Percentiles rank a stretch among this genome's conserved stretches.
Evolutionary conservation across 2,329 filamentous ascomycete genomes (phyloP).

Genomic region (Clarireedia homoeocarpa): DNA sequence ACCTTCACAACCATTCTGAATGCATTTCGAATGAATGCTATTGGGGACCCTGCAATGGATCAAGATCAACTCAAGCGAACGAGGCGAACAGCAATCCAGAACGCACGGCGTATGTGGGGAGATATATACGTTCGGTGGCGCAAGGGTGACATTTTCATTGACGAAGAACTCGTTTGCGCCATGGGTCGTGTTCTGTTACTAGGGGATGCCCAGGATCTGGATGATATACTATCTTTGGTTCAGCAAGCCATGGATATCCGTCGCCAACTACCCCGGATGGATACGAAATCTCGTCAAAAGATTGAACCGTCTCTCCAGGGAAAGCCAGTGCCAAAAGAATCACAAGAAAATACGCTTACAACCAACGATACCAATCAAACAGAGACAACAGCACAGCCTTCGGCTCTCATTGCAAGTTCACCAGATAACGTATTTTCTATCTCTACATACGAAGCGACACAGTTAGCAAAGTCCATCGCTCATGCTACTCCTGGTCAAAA

Average conservation of each 20-base stretch:
- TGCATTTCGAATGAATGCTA: constrained; percentile 51
- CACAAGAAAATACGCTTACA: not conserved
- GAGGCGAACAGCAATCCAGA: constrained; percentile 44
- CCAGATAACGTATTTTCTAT: not conserved
- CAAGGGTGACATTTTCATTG: constrained; percentile 59
- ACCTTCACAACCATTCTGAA: constrained; percentile 84
- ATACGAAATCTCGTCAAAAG: not conserved
- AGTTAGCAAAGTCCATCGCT: constrained; percentile 13
- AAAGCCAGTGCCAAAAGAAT: not conserved
- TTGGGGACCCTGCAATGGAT: constrained; percentile 22
- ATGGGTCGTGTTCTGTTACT: constrained; percentile 75
- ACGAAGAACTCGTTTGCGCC: constrained; percentile 69
- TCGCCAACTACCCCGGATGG: constrained; percentile 31
- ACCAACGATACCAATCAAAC: too few relatives aligned
- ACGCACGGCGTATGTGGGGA: constrained; percentile 71
- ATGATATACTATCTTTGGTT: constrained; percentile 67
- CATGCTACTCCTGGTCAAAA: constrained; percentile 44
- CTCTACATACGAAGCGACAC: not conserved
- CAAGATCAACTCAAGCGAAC: constrained; percentile 26
- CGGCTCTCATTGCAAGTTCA: not conserved
- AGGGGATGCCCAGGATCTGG: constrained; percentile 54
- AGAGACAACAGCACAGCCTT: not conserved
- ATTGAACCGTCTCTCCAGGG: constrained; percentile 7
- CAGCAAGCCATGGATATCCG: constrained; percentile 75
- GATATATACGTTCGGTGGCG: constrained; percentile 74